A percentile compares a stretch with the other conserved stretches of the same genome.
Conservation (phyloP, 2,329 filamentous ascomycete species). For the Ascochyta fabae region DNA sequence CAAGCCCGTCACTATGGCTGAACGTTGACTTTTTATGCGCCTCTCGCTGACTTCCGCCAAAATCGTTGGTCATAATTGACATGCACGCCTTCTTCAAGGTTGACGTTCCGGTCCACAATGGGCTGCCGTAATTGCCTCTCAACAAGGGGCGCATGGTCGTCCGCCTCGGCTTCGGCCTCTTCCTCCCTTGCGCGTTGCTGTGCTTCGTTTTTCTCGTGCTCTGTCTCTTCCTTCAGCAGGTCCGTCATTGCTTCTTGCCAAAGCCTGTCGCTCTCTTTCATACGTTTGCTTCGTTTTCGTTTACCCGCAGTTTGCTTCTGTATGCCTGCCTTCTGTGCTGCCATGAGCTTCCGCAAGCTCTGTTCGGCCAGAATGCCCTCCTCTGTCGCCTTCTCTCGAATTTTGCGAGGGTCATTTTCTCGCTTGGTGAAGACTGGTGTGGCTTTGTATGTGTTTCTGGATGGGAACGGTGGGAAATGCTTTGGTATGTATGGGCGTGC, state of each 20-base stretch:
- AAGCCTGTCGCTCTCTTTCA: conserved; percentile 56
- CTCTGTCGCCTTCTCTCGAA: conserved; percentile 68
- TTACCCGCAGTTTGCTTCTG: conserved; percentile 44
- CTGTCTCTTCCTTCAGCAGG: conserved; percentile 53
- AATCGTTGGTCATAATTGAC: conserved; percentile 68
- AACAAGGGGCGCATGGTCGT: conserved; percentile 29
- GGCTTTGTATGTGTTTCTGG: conserved; percentile 67
- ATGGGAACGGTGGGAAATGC: conserved; percentile 68
- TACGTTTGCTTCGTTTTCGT: conserved; percentile 50
- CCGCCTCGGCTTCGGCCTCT: conserved; percentile 22
- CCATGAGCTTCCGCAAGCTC: conserved; percentile 65
- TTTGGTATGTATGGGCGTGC: conserved; percentile 62
- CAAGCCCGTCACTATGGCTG: conserved; percentile 10
- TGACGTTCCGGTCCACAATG: conserved; percentile 38
- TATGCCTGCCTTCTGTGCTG: conserved; percentile 56
- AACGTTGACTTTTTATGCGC: conserved; percentile 17
- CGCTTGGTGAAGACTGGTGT: conserved; percentile 65
- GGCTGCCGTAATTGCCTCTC: conserved; percentile 36
- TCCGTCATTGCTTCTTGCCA: conserved; percentile 64
- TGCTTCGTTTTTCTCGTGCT: conserved; percentile 34
- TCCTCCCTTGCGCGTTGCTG: conserved; percentile 24
- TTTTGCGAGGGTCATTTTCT: conserved; percentile 65
- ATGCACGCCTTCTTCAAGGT: conserved; percentile 49
- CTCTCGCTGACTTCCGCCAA: conserved; percentile 58
- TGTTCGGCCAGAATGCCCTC: conserved; percentile 71